A percentile compares a stretch with the other conserved stretches of the same genome.
Conservation (phyloP, 768 basidiomycete species). For the Mycena olivaceomarginata region DNA sequence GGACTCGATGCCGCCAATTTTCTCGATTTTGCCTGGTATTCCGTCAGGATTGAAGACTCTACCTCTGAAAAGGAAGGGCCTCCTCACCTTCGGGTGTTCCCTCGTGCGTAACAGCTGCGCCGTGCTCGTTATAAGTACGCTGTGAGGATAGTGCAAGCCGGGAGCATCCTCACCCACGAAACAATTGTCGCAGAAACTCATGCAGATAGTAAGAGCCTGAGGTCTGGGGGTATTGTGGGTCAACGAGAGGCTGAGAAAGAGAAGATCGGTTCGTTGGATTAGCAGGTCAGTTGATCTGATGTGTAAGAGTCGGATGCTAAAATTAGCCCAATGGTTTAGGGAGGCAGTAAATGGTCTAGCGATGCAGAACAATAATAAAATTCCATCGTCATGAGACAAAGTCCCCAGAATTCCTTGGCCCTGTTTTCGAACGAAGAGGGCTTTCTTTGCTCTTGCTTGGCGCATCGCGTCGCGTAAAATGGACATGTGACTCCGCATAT, state of each 20-base stretch:
- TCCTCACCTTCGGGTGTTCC: constrained; percentile 45
- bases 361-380: no score
- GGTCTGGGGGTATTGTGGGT: background rate
- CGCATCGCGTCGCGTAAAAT: no score
- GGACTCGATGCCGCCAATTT: constrained; percentile 60
- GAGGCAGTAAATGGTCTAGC: no score
- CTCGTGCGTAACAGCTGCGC: constrained; percentile 48
- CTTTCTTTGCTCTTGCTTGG: no score
- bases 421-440: no score
- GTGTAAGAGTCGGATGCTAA: no score
- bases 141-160: background rate
- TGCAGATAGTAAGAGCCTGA: constrained; percentile 5
- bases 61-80: background rate
- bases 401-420: no score
- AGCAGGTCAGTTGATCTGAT: no score
- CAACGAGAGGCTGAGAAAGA: constrained; percentile 5
- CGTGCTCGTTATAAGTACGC: constrained; percentile 18
- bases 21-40: constrained; percentile 56
- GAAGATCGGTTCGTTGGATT: background rate
- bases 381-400: no score
- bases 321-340: no score
- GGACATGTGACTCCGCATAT: no score
- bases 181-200: constrained; percentile 53
- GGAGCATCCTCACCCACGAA: constrained; percentile 43
- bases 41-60: background rate